Evolutionary conservation across 139 green algal species (phyloP).

Genomic region (Diplosphaera chodatii): DNA sequence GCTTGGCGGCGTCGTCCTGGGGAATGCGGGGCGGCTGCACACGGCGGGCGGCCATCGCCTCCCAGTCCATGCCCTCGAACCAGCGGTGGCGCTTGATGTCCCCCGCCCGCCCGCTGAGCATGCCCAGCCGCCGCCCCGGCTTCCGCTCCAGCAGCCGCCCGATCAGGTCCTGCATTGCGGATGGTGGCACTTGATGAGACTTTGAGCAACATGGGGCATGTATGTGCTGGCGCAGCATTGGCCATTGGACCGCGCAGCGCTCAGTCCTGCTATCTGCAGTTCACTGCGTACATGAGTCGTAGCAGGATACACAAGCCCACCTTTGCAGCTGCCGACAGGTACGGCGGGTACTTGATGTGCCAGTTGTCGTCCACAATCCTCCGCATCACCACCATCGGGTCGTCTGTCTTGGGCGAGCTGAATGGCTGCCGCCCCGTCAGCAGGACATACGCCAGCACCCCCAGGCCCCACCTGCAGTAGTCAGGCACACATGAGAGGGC

Average conservation of each 20-base stretch:
- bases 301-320: no score
- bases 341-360: constrained; percentile 84
- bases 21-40: constrained; percentile 57
- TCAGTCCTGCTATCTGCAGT: no score
- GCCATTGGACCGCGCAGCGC: no score
- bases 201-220: no score
- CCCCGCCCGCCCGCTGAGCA: constrained; percentile 64
- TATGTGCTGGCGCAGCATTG: no score
- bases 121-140: constrained; percentile 80
- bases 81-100: constrained; percentile 90
- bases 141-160: constrained; percentile 80
- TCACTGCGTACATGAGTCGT: no score
- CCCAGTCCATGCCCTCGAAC: constrained; percentile 90
- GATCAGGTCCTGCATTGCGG: constrained; percentile 88
- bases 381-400: constrained; percentile 96
- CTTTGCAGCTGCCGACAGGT: constrained; percentile 69
- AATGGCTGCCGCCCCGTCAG: constrained; percentile 93
- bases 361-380: constrained; percentile 93
- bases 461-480: constrained; percentile 81
- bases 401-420: constrained; percentile 80
- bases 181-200: no score
- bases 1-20: constrained; percentile 74
- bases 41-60: constrained; percentile 67
- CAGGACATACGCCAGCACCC: constrained; percentile 92
- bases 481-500: no score